A percentile compares a stretch with the other conserved stretches of the same genome.
These are phyloP conservation scores for Trichoderma sp. DNA, from an alignment of 2,329 filamentous ascomycete species.

Conservation along the genomic window DNA sequence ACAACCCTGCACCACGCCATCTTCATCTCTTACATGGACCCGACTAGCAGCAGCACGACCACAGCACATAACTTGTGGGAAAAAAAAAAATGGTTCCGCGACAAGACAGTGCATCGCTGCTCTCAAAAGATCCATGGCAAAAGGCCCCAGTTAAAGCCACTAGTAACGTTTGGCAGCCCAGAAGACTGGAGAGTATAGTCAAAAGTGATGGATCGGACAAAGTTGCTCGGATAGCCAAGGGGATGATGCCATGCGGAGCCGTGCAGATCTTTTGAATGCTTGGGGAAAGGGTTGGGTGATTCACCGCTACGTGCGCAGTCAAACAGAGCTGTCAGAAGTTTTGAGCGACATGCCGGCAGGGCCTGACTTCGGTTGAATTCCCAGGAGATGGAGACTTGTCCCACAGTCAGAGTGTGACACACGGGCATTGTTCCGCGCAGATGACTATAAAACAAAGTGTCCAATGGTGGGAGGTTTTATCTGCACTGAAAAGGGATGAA, in stretches of 20 bases:
- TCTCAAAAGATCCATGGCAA: background rate
- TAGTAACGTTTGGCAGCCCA: background rate
- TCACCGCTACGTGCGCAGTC: conserved; percentile 11
- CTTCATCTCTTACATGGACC: background rate
- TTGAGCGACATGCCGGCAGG: background rate
- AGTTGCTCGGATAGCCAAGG: background rate
- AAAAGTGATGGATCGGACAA: background rate
- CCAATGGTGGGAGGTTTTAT: background rate
- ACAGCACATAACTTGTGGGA: background rate
- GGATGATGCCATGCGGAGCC: conserved; percentile 21
- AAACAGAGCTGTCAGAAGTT: background rate
- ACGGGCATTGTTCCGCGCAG: background rate
- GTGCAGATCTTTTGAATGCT: background rate
- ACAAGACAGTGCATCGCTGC: background rate
- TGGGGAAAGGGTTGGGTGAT: background rate
- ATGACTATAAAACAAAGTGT: background rate
- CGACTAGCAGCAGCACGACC: background rate
- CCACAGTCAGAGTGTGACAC: background rate
- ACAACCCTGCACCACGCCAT: background rate
- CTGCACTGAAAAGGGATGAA: background rate
- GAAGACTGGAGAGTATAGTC: background rate
- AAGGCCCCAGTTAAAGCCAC: background rate
- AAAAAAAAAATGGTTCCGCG: background rate
- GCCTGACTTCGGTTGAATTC: background rate
- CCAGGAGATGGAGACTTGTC: background rate